Base-by-base conservation (phyloP, 2,329 filamentous ascomycete genomes). In the Fusarium musae region DNA sequence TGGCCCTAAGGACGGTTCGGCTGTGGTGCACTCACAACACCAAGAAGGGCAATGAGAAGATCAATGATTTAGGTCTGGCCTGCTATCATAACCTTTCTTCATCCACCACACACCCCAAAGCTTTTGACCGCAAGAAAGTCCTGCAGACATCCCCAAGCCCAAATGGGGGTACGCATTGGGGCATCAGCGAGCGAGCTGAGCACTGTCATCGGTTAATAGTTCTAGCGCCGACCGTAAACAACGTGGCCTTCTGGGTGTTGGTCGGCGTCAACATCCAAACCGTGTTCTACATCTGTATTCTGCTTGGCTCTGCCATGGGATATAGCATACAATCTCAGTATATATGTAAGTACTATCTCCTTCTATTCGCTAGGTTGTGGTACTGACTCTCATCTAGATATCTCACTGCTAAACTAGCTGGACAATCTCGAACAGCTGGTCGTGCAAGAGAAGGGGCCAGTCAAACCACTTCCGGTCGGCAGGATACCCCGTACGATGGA, bases 241-340 rank as follows among this genome's bases (percentile, higher is more conserved):
- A 47, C 19, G 26, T 9, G 19, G 26, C 19, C 6, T 47, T 47
- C 4, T 11, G 9, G 44, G 44, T 47, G 12, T 28, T 28, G 13
- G 26, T 0, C 1, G 6, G 44, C 13, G 19, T 47, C 12, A 1
- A 0, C 1, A 7, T 30, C 0, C 26, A 30, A 47, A 9, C 21
- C 13, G 9, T 11, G 0, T 4, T 47, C 3, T 16, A n/a, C 19
- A 9, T 21, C 17, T 7, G 19, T 26, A 10, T 47, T 9, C 26
- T 30, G 6, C 9, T 28, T 5, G 19, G 19, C 2, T 30, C 28
- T 47, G 19, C 44, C 12, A 37, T 37, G 36, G 36, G 16, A 37
- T 37, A 37, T 21, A 30, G 21, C 26, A 3, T 19, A 30, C 9
- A 47, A 19, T 9, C 19, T 16, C 8, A 19, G 2, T 12, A 47